These are phyloP conservation scores for Verticillium dahliae DNA, from an alignment of 2,329 filamentous ascomycete species.

Conservation along the genomic window DNA sequence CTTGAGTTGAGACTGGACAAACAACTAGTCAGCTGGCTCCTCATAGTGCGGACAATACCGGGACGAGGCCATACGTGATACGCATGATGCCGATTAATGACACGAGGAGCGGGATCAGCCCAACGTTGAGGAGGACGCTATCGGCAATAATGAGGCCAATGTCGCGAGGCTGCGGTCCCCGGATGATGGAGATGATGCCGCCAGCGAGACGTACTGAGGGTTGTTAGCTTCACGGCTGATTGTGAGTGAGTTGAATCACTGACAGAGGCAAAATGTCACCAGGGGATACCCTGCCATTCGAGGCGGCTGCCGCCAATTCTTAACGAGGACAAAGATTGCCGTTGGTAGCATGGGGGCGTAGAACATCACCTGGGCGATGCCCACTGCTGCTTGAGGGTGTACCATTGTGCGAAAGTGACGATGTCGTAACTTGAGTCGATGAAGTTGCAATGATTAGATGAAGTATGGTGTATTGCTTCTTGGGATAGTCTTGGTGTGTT, in stretches of 20 bases:
- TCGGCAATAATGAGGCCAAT: conserved; percentile 18
- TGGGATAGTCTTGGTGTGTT: background rate
- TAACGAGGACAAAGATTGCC: conserved; percentile 6
- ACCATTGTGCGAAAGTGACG: background rate
- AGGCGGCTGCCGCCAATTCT: conserved; percentile 8
- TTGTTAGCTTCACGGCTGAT: background rate
- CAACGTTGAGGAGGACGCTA: conserved; percentile 20
- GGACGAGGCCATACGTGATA: conserved; percentile 14
- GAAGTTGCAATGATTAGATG: background rate
- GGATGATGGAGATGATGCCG: conserved; percentile 18
- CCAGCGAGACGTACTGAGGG: conserved; percentile 18
- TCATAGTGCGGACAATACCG: background rate
- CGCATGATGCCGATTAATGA: conserved; percentile 17
- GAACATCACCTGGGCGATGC: conserved; percentile 10
- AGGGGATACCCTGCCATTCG: conserved; percentile 10
- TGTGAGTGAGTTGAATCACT: background rate
- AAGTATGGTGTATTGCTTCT: background rate
- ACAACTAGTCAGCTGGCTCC: background rate
- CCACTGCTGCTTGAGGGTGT: conserved; percentile 5
- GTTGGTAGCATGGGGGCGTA: conserved; percentile 9
- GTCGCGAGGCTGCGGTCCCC: conserved; percentile 11
- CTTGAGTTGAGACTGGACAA: conserved; percentile 12
- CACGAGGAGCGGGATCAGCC: conserved; percentile 19
- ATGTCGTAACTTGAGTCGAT: background rate
- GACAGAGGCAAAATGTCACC: conserved; percentile 3